Evolutionary conservation across 441 rosid genomes (phyloP).

Genomic region (Pelargonium myrrhifolium): DNA sequence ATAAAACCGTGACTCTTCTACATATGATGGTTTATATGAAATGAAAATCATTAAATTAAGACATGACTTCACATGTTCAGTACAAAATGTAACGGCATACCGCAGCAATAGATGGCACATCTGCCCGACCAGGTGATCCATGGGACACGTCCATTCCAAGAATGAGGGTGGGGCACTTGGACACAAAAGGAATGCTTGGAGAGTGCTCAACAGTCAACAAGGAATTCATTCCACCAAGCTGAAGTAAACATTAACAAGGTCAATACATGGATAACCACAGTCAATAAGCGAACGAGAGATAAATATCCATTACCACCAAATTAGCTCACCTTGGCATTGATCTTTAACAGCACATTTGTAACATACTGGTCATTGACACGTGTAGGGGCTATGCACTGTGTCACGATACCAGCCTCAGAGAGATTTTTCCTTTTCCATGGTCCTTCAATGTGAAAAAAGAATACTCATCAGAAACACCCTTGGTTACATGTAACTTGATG

Average conservation of each 20-base stretch:
- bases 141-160: conserved; percentile 76
- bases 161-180: conserved; percentile 43
- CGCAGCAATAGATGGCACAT: conserved; percentile 74
- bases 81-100: conserved; percentile 30
- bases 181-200: conserved; percentile 36
- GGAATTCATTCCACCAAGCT: conserved; percentile 67
- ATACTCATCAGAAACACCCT: no score
- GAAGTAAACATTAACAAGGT: background rate
- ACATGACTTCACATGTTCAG: background rate
- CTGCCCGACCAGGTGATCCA: conserved; percentile 74
- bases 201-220: conserved; percentile 39
- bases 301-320: background rate
- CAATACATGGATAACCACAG: background rate
- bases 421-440: conserved; percentile 75
- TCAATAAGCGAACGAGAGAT: no score
- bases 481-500: no score
- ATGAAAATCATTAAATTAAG: no score
- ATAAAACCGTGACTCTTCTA: no score
- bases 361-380: conserved; percentile 66
- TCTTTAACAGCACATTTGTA: conserved; percentile 60
- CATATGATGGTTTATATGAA: background rate
- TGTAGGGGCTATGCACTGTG: conserved; percentile 60
- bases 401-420: conserved; percentile 58
- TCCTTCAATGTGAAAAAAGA: background rate
- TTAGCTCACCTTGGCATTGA: conserved; percentile 59